Evolutionary conservation across 441 rosid species (phyloP).

Genomic region (Pelargonium cotyledonis): DNA sequence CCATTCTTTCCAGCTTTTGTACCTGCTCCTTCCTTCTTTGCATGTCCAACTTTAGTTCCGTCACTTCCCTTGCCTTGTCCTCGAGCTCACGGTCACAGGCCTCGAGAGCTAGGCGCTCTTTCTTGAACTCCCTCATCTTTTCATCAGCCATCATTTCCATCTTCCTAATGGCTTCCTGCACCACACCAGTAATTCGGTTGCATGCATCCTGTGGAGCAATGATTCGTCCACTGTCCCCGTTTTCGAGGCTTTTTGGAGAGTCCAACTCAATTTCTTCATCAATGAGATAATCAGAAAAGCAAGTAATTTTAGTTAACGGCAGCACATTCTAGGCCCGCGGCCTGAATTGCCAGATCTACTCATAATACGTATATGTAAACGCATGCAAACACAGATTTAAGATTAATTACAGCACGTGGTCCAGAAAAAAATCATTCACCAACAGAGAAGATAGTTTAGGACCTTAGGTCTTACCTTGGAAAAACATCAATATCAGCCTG

Average conservation of each 20-base stretch:
- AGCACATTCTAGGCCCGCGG: not conserved
- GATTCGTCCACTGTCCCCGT: conserved; percentile 62
- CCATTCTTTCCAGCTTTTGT: conserved; percentile 84
- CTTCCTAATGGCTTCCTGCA: conserved; percentile 84
- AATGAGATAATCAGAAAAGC: conserved; percentile 11
- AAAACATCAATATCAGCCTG: conserved; percentile 62
- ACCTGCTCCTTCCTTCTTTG: conserved; percentile 77
- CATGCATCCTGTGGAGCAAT: conserved; percentile 95
- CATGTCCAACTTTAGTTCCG: conserved; percentile 65
- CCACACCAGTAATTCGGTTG: conserved; percentile 85
- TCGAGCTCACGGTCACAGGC: conserved; percentile 81
- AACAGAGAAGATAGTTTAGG: conserved; percentile 10
- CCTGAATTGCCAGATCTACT: not conserved
- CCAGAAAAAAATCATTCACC: not conserved
- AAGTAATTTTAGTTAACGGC: not conserved
- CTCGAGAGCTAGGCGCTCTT: conserved; percentile 66
- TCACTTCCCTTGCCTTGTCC: conserved; percentile 80
- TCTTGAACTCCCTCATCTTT: conserved; percentile 85
- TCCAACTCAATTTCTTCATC: conserved; percentile 71
- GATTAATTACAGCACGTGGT: not conserved
- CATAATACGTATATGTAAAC: not conserved
- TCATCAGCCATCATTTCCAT: conserved; percentile 96
- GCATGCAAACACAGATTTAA: not conserved
- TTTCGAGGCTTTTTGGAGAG: conserved; percentile 75
- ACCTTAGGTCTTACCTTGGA: conserved; percentile 54